Evolutionary conservation across 495 filamentous ascomycete genomes (phyloP).

Genomic region (Haplographium delicatum): DNA sequence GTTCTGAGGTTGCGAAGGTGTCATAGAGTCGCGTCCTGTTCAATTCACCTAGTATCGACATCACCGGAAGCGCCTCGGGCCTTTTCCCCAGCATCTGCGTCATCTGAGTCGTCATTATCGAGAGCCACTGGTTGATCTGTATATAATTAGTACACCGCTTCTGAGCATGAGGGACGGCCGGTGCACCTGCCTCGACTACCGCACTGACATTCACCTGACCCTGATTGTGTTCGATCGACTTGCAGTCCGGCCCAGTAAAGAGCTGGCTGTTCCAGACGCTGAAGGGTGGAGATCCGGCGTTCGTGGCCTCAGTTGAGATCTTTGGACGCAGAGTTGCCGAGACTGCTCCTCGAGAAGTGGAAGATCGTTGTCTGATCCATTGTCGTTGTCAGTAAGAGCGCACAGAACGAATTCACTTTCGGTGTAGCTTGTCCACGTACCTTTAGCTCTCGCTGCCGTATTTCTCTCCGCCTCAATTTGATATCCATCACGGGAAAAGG

Average conservation of each 20-base stretch:
- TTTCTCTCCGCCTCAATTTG: conserved; percentile 10
- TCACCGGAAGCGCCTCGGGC: conserved; percentile 12
- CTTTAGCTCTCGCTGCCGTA: conserved; percentile 14
- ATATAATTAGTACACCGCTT: conserved; percentile 13
- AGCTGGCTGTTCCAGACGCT: conserved; percentile 21
- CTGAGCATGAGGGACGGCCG: conserved; percentile 5
- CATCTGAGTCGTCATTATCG: conserved; percentile 13
- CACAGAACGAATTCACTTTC: background rate
- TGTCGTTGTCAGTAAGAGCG: conserved; percentile 13
- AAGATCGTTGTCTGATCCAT: conserved; percentile 15
- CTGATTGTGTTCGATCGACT: conserved; percentile 3
- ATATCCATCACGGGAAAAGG: background rate
- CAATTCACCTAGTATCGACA: conserved; percentile 11
- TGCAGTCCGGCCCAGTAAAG: conserved; percentile 13
- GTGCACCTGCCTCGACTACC: conserved; percentile 12
- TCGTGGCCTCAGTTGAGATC: conserved; percentile 15
- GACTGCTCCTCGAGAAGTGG: conserved; percentile 19
- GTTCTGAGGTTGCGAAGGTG: conserved; percentile 13
- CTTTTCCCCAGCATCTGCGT: conserved; percentile 4
- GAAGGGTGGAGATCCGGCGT: conserved; percentile 11
- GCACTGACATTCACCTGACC: conserved; percentile 3
- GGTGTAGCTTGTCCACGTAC: conserved; percentile 11
- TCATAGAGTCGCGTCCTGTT: conserved; percentile 9
- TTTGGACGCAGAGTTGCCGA: conserved; percentile 11
- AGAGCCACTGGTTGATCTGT: conserved; percentile 17